Evolutionary conservation across 129 eudicot genomes (phyloP), one percentile per base, ranked within the genome.

Genomic region (Flaveria linearis): DNA sequence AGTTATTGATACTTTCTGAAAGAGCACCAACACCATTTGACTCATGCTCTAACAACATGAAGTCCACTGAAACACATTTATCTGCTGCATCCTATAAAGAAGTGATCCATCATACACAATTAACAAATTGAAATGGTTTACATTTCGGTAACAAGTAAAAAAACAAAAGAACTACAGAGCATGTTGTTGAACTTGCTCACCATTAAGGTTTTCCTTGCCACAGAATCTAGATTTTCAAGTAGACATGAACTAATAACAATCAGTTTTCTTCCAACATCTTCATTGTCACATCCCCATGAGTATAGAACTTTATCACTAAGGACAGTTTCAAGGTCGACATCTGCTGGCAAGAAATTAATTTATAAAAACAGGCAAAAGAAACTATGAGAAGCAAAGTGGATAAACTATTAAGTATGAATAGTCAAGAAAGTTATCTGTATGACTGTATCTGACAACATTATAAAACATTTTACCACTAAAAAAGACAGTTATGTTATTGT

Each of bases 11-110:
- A 75, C 57, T 82, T 64, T 79, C 88, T 22, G 91, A 82, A 52
- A 84, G 61, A 76, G 85, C 88, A 77, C 77, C 55, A 73, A 77
- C 79, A 63, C 82, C 87, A 78, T 80, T 82, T 56, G 87, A 78
- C 62, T 71, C 73, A 79, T 85, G 89, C 86, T 87, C 91, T 78
- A 94, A 78, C 62, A 94, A 83, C 62, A 88, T 41, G 77, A 92
- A 88, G 72, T 92, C 92, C 80, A 92, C 90, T 49, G 88, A 79
- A 58, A 92, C 84, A 83, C 92, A 87, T 82, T 82, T 94, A 46
- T 89, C 92, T 67, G 92, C 97, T 33, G 97, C 99, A 33, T 88
- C 97, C 86, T 82, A 41, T 63, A 74, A 64, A 74, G 53, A 77
- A 80, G 82, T 18, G 41, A 57, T 53, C 25, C 71, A 74, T 9